Evolutionary conservation across 345 rosid genomes (phyloP).

Genomic region (Rubroshorea leprosula): DNA sequence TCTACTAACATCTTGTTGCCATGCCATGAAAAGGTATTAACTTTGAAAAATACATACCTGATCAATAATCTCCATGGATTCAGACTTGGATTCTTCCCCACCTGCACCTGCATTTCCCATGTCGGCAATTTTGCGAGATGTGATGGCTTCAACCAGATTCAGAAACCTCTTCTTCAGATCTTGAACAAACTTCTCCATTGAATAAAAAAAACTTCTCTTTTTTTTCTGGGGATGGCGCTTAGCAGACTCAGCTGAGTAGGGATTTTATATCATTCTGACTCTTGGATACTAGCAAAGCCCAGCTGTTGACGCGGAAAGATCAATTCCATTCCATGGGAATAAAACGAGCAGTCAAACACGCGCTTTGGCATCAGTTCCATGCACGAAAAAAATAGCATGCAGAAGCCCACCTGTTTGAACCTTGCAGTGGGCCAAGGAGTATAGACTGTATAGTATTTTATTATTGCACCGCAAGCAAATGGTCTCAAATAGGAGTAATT

Average conservation of each 20-base stretch:
- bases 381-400: too few species aligned
- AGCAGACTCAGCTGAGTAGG: background rate
- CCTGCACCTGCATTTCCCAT: background rate
- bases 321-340: background rate
- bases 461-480: too few species aligned
- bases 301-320: background rate
- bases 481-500: too few species aligned
- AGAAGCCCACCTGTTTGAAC: too few species aligned
- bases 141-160: background rate
- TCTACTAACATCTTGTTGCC: too few species aligned
- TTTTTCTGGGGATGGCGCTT: background rate
- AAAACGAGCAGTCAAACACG: too few species aligned
- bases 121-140: too few species aligned
- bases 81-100: background rate
- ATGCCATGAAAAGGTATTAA: too few species aligned
- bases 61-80: background rate
- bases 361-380: too few species aligned
- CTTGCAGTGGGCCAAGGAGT: too few species aligned
- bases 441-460: too few species aligned
- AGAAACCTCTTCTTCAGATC: background rate
- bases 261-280: background rate
- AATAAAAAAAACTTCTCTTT: background rate
- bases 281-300: background rate
- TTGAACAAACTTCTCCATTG: background rate
- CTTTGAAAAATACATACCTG: background rate